These are phyloP conservation scores for Phlegmacium glaucopus DNA, from an alignment of 768 basidiomycete species.

Conservation along the genomic window DNA sequence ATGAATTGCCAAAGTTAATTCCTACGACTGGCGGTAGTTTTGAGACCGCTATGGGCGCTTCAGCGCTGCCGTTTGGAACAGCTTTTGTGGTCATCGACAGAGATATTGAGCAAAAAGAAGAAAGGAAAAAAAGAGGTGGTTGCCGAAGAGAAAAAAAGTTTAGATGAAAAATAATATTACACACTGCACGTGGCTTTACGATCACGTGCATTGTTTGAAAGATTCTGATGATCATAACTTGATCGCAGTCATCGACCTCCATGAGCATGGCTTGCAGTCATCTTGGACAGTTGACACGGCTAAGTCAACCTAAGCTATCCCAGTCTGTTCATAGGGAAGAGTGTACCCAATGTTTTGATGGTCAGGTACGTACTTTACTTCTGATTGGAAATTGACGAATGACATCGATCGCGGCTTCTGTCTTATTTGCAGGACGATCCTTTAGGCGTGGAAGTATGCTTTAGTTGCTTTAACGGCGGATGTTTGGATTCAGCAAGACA, in stretches of 20 bases:
- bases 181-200: background rate
- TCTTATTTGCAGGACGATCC: slow-evolving; percentile 57
- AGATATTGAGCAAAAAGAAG: background rate
- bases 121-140: background rate
- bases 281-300: slow-evolving; percentile 41
- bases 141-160: no score
- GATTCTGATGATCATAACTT: background rate
- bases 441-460: slow-evolving; percentile 83
- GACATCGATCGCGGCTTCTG: slow-evolving; percentile 1
- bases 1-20: slow-evolving; percentile 95
- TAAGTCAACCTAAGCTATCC: slow-evolving; percentile 57
- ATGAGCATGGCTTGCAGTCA: slow-evolving; percentile 50
- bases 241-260: background rate
- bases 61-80: slow-evolving; percentile 51
- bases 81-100: slow-evolving; percentile 22
- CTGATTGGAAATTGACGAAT: background rate
- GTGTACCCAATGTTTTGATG: slow-evolving; percentile 97
- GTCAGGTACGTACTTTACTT: slow-evolving; percentile 53
- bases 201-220: background rate
- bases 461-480: slow-evolving; percentile 92
- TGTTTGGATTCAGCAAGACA: slow-evolving; percentile 62
- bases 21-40: slow-evolving; percentile 71
- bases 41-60: slow-evolving; percentile 31
- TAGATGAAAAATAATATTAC: background rate
- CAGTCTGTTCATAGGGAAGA: slow-evolving; percentile 87